These are phyloP conservation scores for Cryptococcus maquisensis DNA, from an alignment of 1,284 basidiomycete genomes.

Conservation along the genomic window DNA sequence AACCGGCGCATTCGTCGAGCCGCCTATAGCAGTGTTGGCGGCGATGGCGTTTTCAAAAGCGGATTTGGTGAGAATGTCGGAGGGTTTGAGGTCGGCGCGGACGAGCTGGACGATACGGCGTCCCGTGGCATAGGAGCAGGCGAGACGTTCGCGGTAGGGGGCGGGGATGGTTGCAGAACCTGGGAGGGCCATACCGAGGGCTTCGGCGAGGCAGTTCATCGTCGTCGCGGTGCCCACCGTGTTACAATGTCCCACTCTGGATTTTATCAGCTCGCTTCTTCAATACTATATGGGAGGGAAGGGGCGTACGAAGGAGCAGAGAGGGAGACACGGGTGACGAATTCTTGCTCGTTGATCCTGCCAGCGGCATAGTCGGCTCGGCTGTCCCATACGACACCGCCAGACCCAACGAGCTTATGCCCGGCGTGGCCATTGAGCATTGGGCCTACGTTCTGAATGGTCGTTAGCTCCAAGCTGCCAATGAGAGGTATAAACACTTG, in stretches of 20 bases:
- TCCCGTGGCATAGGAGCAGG: conserved; percentile 65
- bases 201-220: conserved; percentile 85
- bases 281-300: not conserved
- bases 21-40: conserved; percentile 76
- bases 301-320: conserved; percentile 34
- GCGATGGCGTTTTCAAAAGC: conserved; percentile 91
- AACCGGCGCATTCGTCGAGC: conserved; percentile 76
- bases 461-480: not conserved
- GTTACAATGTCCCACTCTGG: conserved; percentile 43
- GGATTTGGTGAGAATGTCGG: conserved; percentile 83
- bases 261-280: not conserved
- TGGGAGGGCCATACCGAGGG: conserved; percentile 85
- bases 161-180: conserved; percentile 83
- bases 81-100: conserved; percentile 81
- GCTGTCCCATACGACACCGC: conserved; percentile 44
- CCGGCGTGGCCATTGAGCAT: conserved; percentile 47
- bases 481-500: not conserved
- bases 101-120: conserved; percentile 75
- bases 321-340: conserved; percentile 38
- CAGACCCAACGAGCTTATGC: conserved; percentile 42
- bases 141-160: conserved; percentile 40
- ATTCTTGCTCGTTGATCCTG: conserved; percentile 40
- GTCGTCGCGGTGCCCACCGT: conserved; percentile 54
- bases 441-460: conserved; percentile 36
- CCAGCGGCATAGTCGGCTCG: conserved; percentile 36